These are phyloP conservation scores for Cladophialophora yegresii DNA, from an alignment of 2,329 filamentous ascomycete genomes.

Conservation along the genomic window DNA sequence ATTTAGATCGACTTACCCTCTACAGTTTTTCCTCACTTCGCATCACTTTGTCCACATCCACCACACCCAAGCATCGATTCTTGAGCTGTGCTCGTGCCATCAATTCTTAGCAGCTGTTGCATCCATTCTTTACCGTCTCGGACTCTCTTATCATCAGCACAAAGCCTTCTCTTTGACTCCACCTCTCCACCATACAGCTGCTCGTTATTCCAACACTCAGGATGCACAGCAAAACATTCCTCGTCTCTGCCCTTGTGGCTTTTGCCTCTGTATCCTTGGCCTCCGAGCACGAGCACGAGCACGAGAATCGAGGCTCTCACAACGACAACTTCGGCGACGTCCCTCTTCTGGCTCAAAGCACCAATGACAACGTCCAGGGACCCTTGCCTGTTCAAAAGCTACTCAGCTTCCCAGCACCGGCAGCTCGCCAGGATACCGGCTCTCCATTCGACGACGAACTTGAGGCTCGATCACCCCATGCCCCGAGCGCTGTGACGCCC, in stretches of 20 bases:
- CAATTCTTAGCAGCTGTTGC: constrained; percentile 21
- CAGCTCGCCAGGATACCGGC: neutral
- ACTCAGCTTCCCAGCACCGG: constrained; percentile 2
- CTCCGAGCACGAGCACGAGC: neutral
- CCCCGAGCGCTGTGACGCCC: neutral
- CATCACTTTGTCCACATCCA: constrained; percentile 16
- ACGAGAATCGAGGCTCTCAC: neutral
- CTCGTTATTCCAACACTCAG: constrained; percentile 9
- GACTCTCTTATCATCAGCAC: neutral
- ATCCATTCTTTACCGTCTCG: constrained; percentile 14
- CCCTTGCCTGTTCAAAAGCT: constrained; percentile 17
- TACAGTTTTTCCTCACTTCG: constrained; percentile 10
- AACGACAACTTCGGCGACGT: neutral
- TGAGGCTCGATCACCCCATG: neutral
- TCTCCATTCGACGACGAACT: constrained; percentile 1
- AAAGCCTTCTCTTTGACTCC: constrained; percentile 4
- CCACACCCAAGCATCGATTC: constrained; percentile 16
- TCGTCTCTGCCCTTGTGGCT: constrained; percentile 20
- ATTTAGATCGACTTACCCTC: constrained; percentile 2
- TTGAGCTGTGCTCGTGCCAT: constrained; percentile 16
- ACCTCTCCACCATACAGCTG: constrained; percentile 1
- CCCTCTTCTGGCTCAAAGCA: neutral
- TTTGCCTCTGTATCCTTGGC: constrained; percentile 5
- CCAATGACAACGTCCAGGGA: constrained; percentile 2
- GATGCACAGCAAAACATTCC: constrained; percentile 21